Conservation (phyloP, 208 protist species). For the Trypanosoma lewisi region DNA sequence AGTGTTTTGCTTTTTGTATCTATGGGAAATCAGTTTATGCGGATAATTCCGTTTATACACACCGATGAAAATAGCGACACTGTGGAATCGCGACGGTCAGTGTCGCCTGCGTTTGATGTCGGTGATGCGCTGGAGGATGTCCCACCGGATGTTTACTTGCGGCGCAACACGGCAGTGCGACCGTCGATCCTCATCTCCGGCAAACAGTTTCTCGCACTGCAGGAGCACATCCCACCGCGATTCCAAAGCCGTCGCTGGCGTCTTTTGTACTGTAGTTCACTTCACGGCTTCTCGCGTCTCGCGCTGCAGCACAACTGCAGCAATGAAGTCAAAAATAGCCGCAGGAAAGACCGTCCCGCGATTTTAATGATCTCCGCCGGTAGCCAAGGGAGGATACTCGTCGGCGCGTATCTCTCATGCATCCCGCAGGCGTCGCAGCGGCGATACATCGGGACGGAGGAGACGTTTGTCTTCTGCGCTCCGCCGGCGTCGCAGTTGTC, state of each 20-base stretch:
- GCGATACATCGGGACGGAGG: slow-evolving; percentile 12
- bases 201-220: slow-evolving; percentile 13
- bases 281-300: slow-evolving; percentile 16
- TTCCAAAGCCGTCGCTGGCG: slow-evolving; percentile 18
- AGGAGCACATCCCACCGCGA: slow-evolving; percentile 7
- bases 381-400: neutral
- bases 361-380: slow-evolving; percentile 18
- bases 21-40: neutral
- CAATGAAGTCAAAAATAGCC: neutral
- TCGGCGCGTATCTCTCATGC: slow-evolving; percentile 16
- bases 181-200: neutral
- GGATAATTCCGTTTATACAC: slow-evolving; percentile 12
- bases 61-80: neutral
- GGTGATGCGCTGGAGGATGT: slow-evolving; percentile 8
- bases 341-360: slow-evolving; percentile 2
- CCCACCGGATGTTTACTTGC: slow-evolving; percentile 6
- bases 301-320: slow-evolving; percentile 15
- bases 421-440: slow-evolving; percentile 11
- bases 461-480: slow-evolving; percentile 20
- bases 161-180: neutral
- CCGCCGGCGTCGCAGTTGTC: neutral
- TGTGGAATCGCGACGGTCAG: neutral
- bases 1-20: neutral
- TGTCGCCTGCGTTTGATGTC: slow-evolving; percentile 10
- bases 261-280: slow-evolving; percentile 11